These are phyloP conservation scores for Mucuna pruriens DNA, from an alignment of 306 rosid genomes.

Conservation along the genomic window DNA sequence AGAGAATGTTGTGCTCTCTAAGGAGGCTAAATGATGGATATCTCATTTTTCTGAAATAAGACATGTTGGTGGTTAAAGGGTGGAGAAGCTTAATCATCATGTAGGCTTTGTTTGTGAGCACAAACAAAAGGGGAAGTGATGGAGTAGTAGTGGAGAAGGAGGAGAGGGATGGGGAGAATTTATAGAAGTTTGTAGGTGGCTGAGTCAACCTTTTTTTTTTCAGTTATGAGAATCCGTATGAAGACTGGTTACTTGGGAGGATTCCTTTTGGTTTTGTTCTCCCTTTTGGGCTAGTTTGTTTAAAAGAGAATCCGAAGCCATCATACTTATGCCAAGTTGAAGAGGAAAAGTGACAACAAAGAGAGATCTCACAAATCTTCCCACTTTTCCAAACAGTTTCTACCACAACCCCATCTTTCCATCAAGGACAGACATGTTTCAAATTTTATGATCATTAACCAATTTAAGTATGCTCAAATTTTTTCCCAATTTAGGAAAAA, in stretches of 20 bases:
- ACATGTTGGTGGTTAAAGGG: constrained; percentile 50
- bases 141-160: constrained; percentile 51
- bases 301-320: constrained; percentile 57
- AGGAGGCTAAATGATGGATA: constrained; percentile 49
- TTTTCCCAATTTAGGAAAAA: constrained; percentile 55
- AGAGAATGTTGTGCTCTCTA: constrained; percentile 50
- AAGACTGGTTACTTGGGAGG: constrained; percentile 66
- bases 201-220: constrained; percentile 76
- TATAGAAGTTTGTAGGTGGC: constrained; percentile 62
- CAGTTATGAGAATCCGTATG: constrained; percentile 69
- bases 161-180: constrained; percentile 55
- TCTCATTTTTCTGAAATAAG: constrained; percentile 43
- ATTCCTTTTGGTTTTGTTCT: constrained; percentile 54
- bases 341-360: constrained; percentile 61
- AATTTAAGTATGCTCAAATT: constrained; percentile 47
- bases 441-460: constrained; percentile 38
- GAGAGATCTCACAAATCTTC: constrained; percentile 82
- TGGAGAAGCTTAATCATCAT: constrained; percentile 49
- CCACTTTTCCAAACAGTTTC: constrained; percentile 81
- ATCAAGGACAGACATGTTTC: constrained; percentile 54
- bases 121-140: constrained; percentile 47
- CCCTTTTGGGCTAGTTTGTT: constrained; percentile 58
- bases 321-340: constrained; percentile 72
- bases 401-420: constrained; percentile 62
- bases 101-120: constrained; percentile 34